Evolutionary conservation across 2,329 filamentous ascomycete species (phyloP).

Genomic region (Geoglossum cookeanum): DNA sequence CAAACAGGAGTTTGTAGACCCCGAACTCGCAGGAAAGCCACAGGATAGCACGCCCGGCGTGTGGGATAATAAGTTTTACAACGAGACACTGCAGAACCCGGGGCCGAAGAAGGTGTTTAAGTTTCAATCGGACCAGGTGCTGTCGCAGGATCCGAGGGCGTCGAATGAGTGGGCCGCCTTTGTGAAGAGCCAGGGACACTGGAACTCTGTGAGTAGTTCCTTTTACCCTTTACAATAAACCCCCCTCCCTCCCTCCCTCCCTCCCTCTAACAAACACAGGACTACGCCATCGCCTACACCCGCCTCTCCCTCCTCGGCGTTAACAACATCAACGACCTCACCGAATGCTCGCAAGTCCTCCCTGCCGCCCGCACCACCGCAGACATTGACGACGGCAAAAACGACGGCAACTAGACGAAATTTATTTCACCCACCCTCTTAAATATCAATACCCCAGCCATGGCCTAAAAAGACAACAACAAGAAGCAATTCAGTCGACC

Average conservation of each 20-base stretch:
- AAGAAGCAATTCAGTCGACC: too few species aligned
- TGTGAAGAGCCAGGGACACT: slow-evolving; percentile 13
- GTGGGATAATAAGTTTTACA: slow-evolving; percentile 33
- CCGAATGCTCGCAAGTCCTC: slow-evolving; percentile 34
- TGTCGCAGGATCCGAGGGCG: slow-evolving; percentile 9
- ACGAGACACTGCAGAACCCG: slow-evolving; percentile 18
- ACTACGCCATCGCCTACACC: slow-evolving; percentile 33
- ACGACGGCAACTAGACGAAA: too few species aligned
- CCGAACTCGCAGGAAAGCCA: slow-evolving; percentile 18
- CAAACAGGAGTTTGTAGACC: slow-evolving; percentile 28
- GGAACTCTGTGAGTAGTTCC: slow-evolving; percentile 11
- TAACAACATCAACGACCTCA: slow-evolving; percentile 35
- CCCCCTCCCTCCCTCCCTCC: background rate
- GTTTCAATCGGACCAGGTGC: slow-evolving; percentile 24
- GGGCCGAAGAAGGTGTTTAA: slow-evolving; percentile 21
- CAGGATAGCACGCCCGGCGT: slow-evolving; percentile 30
- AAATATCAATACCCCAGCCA: too few species aligned
- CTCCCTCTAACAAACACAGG: slow-evolving; percentile 15
- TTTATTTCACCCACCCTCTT: too few species aligned
- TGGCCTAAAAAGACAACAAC: too few species aligned
- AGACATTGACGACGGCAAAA: too few species aligned
- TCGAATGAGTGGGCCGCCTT: background rate
- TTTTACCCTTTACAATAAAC: background rate
- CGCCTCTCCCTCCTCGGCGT: slow-evolving; percentile 36
- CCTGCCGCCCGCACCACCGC: slow-evolving; percentile 13